Evolutionary conservation across 1,284 basidiomycete species (phyloP).

Genomic region (Cryptococcus hybrid): DNA sequence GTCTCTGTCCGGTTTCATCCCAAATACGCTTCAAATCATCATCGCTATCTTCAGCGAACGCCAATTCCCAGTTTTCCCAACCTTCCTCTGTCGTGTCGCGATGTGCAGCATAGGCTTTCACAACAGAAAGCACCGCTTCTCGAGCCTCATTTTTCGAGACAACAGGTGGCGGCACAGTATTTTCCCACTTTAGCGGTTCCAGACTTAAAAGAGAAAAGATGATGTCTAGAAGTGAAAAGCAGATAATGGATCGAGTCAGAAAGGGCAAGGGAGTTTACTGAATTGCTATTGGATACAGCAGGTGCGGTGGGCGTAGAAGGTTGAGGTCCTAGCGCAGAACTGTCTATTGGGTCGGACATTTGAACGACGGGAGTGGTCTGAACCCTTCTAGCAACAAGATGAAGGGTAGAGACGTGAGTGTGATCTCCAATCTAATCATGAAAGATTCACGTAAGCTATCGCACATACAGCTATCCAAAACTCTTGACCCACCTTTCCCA

Average conservation of each 20-base stretch:
- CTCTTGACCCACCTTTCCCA: conserved; percentile 18
- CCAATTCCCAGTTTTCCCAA: conserved; percentile 32
- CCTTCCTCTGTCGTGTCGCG: conserved; percentile 14
- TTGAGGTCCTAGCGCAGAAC: neutral
- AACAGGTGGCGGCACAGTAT: conserved; percentile 29
- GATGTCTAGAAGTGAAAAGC: conserved; percentile 39
- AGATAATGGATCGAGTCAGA: conserved; percentile 42
- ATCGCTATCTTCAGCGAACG: conserved; percentile 27
- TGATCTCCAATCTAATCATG: conserved; percentile 8
- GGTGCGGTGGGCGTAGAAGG: neutral
- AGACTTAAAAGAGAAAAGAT: conserved; percentile 32
- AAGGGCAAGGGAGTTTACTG: conserved; percentile 21
- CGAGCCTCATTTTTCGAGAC: conserved; percentile 27
- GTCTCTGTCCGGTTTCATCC: conserved; percentile 11
- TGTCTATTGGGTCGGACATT: neutral
- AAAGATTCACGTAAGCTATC: neutral
- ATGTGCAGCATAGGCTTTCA: conserved; percentile 18
- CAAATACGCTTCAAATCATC: conserved; percentile 17
- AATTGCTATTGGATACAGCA: neutral
- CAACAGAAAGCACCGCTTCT: conserved; percentile 35
- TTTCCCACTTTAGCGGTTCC: conserved; percentile 30
- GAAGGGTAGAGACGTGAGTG: conserved; percentile 25
- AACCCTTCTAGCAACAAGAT: conserved; percentile 34
- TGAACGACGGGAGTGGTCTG: conserved; percentile 5
- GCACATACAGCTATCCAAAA: neutral